Percentiles rank a stretch among this genome's conserved stretches.
These are phyloP conservation scores for Jatropha multifida DNA, from an alignment of 441 rosid species.

Conservation along the genomic window DNA sequence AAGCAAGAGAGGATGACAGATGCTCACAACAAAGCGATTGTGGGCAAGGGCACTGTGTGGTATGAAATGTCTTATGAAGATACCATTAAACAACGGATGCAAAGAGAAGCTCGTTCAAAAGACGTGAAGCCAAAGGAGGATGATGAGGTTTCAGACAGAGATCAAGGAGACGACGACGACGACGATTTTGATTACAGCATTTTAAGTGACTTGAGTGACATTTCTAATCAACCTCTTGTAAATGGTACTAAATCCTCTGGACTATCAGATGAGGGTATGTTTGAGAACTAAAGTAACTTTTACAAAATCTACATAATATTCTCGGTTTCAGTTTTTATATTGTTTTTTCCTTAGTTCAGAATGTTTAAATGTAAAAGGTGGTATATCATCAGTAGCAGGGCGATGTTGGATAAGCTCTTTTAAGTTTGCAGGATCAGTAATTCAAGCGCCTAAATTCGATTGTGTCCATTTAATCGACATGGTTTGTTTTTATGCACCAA, in stretches of 20 bases:
- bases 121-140: conserved; percentile 25
- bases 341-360: too few relatives aligned
- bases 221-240: conserved; percentile 62
- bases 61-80: conserved; percentile 87
- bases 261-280: conserved; percentile 60
- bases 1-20: conserved; percentile 70
- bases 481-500: too few relatives aligned
- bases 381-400: too few relatives aligned
- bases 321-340: background rate
- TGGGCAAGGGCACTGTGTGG: conserved; percentile 85
- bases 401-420: too few relatives aligned
- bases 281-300: conserved; percentile 31
- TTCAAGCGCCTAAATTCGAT: too few relatives aligned
- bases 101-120: conserved; percentile 52
- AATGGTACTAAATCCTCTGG: conserved; percentile 71
- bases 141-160: conserved; percentile 30
- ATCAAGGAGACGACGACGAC: conserved; percentile 31
- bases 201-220: conserved; percentile 44
- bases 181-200: conserved; percentile 77
- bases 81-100: conserved; percentile 55
- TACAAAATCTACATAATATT: background rate
- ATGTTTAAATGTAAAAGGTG: too few relatives aligned
- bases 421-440: background rate
- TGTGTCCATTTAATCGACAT: too few relatives aligned
- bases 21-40: conserved; percentile 79